Base-by-base conservation (phyloP, 2,329 filamentous ascomycete species). In the Blastomyces gilchristii region DNA sequence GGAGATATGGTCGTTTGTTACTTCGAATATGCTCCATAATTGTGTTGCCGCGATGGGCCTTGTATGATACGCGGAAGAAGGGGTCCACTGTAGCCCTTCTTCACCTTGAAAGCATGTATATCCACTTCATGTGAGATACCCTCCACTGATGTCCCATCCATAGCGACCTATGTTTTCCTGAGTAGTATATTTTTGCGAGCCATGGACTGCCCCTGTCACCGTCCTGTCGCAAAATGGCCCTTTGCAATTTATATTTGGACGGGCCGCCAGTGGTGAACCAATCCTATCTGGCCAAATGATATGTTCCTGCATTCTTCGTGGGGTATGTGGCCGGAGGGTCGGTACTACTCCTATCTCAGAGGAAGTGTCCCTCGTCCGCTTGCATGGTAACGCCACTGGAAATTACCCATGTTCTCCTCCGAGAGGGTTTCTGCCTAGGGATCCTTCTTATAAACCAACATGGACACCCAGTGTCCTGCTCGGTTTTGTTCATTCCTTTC, bases 401-500 rank as follows among this genome's bases (percentile, higher is more conserved):
- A n/a, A 22, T 18, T 47, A 14, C 18, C 56, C n/a, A 50, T 5
- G 47, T 58, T n/a, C 14, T 31, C 50, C 3, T 16, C 12, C 11
- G 16, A 8, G 28, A 34, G 28, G 34, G 16, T 39, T 57, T 39
- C 31, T 39, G 34, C 34, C 53, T 57, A 39, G 16, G 3, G 18
- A 12, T 47, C 57, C 57, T 16, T 14, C 11, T 37, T 49, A 59
- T 59, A 49, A 59, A 9, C 12, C 37, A n/a, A 45, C 25, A 28
- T 25, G 57, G 14, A 16, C 14, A 16, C 41, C 22, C 57, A 34
- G 16, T 16, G 2, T 45, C 12, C 18, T 37, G 7, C 7, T 45
- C 52, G 34, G 0, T 54, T 60, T 43, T 25, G 22, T n/a, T 61
- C 28, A 28, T 60, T 45, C 34, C 50, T 45, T 62, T 60, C 56